Evolutionary conservation across 208 protist species (phyloP).

Genomic region (Leishmania turanica): DNA sequence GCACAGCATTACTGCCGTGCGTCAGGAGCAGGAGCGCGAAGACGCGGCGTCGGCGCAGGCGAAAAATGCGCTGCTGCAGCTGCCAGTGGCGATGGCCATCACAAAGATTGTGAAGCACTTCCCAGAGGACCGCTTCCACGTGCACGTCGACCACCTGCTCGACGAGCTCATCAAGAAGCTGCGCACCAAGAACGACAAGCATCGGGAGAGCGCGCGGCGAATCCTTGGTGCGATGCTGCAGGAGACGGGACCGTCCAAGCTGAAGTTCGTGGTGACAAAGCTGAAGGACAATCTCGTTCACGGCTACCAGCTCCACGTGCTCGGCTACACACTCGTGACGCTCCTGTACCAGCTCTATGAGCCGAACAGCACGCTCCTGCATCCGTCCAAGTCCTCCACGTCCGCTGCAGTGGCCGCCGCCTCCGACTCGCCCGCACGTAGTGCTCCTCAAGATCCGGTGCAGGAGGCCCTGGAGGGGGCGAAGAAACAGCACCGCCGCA

Average conservation of each 20-base stretch:
- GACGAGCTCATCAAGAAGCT: constrained; percentile 83
- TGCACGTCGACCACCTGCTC: constrained; percentile 78
- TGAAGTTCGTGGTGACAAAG: constrained; percentile 82
- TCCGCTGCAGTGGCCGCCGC: background rate
- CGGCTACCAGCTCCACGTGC: constrained; percentile 92
- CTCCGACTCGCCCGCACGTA: background rate
- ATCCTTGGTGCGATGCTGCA: constrained; percentile 84
- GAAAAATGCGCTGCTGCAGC: constrained; percentile 76
- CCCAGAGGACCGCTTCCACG: constrained; percentile 70
- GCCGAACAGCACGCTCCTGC: constrained; percentile 60
- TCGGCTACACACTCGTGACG: constrained; percentile 92
- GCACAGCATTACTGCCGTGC: constrained; percentile 69
- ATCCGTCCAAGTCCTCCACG: background rate
- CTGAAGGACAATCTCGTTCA: constrained; percentile 89
- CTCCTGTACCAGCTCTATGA: constrained; percentile 90
- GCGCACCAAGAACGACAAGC: constrained; percentile 89
- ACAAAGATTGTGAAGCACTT: constrained; percentile 87
- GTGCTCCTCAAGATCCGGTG: constrained; percentile 24
- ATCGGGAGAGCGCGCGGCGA: constrained; percentile 81
- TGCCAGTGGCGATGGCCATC: constrained; percentile 89
- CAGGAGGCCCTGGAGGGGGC: constrained; percentile 38
- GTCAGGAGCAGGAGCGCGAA: constrained; percentile 63
- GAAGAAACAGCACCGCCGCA: constrained; percentile 18
- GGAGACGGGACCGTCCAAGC: constrained; percentile 82
- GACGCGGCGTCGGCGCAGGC: constrained; percentile 53